Conservation (phyloP, 2,329 filamentous ascomycete genomes). For the Aspergillus nomiae region DNA sequence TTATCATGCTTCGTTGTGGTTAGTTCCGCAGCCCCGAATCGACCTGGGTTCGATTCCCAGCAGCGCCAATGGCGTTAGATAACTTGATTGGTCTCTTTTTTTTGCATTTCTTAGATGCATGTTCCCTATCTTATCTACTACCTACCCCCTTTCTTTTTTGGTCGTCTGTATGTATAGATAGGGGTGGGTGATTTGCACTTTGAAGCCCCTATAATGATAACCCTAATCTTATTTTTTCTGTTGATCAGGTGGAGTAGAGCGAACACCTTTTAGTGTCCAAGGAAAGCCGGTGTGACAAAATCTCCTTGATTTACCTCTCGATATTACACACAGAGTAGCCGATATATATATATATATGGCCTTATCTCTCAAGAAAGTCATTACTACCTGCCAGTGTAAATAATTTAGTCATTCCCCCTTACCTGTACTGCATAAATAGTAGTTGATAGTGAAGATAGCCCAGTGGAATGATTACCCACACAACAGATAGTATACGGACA, state of each 20-base stretch:
- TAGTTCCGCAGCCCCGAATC: slow-evolving; percentile 18
- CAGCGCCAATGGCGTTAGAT: slow-evolving; percentile 20
- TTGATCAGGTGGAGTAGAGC: background rate
- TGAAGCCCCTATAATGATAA: background rate
- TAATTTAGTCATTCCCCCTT: background rate
- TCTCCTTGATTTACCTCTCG: background rate
- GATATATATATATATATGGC: background rate
- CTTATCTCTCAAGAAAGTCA: too few relatives aligned
- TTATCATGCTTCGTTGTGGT: slow-evolving; percentile 27
- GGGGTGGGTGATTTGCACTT: background rate
- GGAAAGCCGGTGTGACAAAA: background rate
- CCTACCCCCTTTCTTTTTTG: background rate
- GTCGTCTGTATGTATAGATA: background rate
- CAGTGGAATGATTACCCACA: background rate
- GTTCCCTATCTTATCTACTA: background rate
- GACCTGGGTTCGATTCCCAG: slow-evolving; percentile 29
- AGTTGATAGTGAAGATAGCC: background rate
- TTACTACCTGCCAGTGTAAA: too few relatives aligned
- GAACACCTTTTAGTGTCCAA: background rate
- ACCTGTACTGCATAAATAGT: background rate
- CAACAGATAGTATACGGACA: background rate
- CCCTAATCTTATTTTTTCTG: background rate
- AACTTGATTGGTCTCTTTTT: slow-evolving; percentile 16
- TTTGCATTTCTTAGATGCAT: background rate
- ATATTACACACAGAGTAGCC: background rate